phyloP scores from a whole-genome alignment of 2,329 filamentous ascomycete genomes.

The Stenocarpella maydis region DNA sequence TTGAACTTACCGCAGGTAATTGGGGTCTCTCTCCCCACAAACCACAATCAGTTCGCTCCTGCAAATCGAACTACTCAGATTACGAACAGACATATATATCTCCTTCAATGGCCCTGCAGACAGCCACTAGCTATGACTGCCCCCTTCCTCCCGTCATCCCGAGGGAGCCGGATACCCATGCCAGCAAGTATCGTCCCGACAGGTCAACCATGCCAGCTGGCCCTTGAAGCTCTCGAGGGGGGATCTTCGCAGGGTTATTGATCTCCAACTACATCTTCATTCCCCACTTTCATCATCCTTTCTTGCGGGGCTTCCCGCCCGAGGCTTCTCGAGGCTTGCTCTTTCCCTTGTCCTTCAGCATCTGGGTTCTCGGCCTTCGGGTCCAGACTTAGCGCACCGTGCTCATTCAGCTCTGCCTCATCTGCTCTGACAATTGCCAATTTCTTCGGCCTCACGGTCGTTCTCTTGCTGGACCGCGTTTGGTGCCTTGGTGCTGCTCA shows the following conservation, averaged over 20 bases:
- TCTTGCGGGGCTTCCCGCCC: slow-evolving; percentile 38
- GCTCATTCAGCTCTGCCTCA: slow-evolving; percentile 75
- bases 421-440: slow-evolving; percentile 71
- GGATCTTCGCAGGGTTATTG: slow-evolving; percentile 88
- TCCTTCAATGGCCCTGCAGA: neutral
- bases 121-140: neutral
- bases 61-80: too few species aligned
- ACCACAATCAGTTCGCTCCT: too few species aligned
- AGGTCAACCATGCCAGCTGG: slow-evolving; percentile 84
- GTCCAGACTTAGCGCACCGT: slow-evolving; percentile 70
- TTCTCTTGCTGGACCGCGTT: neutral
- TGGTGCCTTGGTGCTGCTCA: too few species aligned
- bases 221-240: slow-evolving; percentile 93
- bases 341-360: slow-evolving; percentile 43
- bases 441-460: slow-evolving; percentile 66
- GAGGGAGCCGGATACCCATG: slow-evolving; percentile 83
- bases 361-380: slow-evolving; percentile 44
- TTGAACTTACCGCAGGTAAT: too few species aligned
- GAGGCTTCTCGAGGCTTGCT: slow-evolving; percentile 16
- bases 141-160: slow-evolving; percentile 73
- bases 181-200: slow-evolving; percentile 86
- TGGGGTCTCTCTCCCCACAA: too few species aligned
- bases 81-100: neutral
- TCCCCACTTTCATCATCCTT: slow-evolving; percentile 56
- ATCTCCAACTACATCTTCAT: slow-evolving; percentile 77